Percentiles rank a stretch among this genome's conserved stretches.
Evolutionary conservation across 805 yeast genomes (phyloP).

Genomic region (Hanseniaspora taiwanica): DNA sequence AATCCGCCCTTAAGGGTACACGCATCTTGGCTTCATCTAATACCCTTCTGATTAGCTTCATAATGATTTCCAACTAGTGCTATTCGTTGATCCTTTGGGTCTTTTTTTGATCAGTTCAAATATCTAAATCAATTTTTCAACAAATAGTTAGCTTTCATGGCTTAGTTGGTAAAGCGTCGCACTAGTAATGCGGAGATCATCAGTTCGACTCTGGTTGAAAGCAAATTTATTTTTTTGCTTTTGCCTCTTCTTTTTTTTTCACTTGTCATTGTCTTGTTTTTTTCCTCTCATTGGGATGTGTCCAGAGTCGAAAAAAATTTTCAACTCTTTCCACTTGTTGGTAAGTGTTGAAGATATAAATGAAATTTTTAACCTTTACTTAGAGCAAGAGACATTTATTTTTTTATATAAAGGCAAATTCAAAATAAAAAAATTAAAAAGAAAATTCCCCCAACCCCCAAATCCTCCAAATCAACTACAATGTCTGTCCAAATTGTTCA

Average conservation of each 20-base stretch:
- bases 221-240: not conserved
- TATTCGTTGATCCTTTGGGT: too few relatives aligned
- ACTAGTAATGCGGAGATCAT: slow-evolving; percentile 1
- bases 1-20: too few relatives aligned
- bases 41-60: too few relatives aligned
- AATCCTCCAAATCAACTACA: not conserved
- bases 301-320: too few relatives aligned
- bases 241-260: not conserved
- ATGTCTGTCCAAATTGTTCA: slow-evolving; percentile 26
- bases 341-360: not conserved
- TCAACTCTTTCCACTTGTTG: not conserved
- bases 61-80: too few relatives aligned
- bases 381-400: too few relatives aligned
- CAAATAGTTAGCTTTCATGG: slow-evolving; percentile 1
- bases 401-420: too few relatives aligned
- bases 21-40: too few relatives aligned
- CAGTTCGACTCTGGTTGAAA: slow-evolving; percentile 1
- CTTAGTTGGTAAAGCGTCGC: slow-evolving; percentile 1
- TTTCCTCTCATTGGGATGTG: not conserved
- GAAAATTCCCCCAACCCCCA: too few relatives aligned
- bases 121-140: too few relatives aligned
- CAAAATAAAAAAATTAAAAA: too few relatives aligned
- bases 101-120: too few relatives aligned
- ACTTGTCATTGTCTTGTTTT: not conserved
- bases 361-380: not conserved